Conservation (phyloP, 805 yeast species). For the Candida hispaniensis region DNA sequence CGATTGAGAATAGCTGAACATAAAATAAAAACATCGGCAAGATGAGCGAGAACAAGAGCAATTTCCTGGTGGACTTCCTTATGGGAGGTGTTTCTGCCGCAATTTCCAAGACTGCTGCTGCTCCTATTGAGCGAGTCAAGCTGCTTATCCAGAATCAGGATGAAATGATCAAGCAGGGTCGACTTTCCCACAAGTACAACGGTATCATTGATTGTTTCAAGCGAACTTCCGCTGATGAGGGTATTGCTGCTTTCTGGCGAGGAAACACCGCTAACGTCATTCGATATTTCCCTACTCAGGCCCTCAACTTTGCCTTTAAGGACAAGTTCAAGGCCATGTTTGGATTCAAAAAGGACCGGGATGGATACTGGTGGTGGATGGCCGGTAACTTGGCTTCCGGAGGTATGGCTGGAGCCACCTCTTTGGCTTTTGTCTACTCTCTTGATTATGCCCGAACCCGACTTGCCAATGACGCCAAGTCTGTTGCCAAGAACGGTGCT, state of each 20-base stretch:
- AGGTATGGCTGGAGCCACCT: conserved; percentile 97
- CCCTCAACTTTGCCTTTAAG: conserved; percentile 96
- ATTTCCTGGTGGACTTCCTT: conserved; percentile 29
- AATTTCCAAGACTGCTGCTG: conserved; percentile 95
- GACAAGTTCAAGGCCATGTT: conserved; percentile 92
- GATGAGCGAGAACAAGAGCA: conserved; percentile 16
- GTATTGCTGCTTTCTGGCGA: conserved; percentile 93
- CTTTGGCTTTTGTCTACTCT: conserved; percentile 87
- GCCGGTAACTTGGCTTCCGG: conserved; percentile 98
- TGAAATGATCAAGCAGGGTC: conserved; percentile 96
- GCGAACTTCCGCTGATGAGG: conserved; percentile 91
- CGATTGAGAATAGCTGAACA: too few species aligned
- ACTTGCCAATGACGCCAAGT: conserved; percentile 94
- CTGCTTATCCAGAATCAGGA: conserved; percentile 95
- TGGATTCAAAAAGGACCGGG: conserved; percentile 94
- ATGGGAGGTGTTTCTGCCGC: conserved; percentile 99
- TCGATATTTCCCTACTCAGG: conserved; percentile 99
- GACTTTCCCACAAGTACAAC: conserved; percentile 71
- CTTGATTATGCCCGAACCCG: conserved; percentile 98
- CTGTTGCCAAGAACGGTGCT: conserved; percentile 67
- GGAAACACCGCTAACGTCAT: conserved; percentile 98
- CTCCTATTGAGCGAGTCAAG: conserved; percentile 96
- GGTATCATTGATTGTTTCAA: conserved; percentile 92
- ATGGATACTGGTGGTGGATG: conserved; percentile 85
- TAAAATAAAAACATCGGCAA: too few species aligned